Evolutionary conservation across 2,329 filamentous ascomycete species (phyloP), one percentile per base, ranked within the genome.

Genomic region (Cryphonectria parasitica): DNA sequence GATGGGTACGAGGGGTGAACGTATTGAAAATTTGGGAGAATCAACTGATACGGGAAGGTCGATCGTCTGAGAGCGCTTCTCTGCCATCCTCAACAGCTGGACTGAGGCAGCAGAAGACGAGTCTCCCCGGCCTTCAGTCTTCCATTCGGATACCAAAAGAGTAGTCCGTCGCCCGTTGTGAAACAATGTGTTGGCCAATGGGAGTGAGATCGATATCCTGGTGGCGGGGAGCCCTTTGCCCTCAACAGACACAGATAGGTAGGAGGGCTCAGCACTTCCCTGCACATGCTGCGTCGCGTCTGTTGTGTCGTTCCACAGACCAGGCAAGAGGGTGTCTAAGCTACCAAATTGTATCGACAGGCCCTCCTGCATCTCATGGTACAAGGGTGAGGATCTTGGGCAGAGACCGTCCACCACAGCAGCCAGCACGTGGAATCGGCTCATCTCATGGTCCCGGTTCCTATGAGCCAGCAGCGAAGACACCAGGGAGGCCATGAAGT

Each of bases 141-240:
- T 31, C 74, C 74, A 75, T 39, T 69, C 52, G 19, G 68, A 67
- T 56, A 70, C 74, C 45, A 74, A 63, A 28, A 36, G 74, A 72
- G 34, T 74, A 54, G 63, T 76, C 43, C 60, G 72, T 68, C 17
- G 76, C 34, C 17, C 73, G 72, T 90, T 95, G 54, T 90, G 87
- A 77, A 96, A 96, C 8, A 94, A 82, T 0, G 93, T 97, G 76
- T 94, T 93, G 56, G 93, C 90, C 36, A 96, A 82, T 1, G 92
- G 92, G 1, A 95, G 71, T 7, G 85, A 88, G 68, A 86, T 78
- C 3, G 79, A 77, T 3, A 82, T 73, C 6, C 71, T 71, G 45
- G 71, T 72, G 1, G 69, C 72, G 41, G 75, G 70, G 6, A 71
- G 66, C 8, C 70, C 63, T 31, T 78, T 61, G 13, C 75, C 74